A percentile compares a stretch with the other conserved stretches of the same genome.
These are phyloP conservation scores for Russula vinacea DNA, from an alignment of 768 basidiomycete genomes.

Conservation along the genomic window DNA sequence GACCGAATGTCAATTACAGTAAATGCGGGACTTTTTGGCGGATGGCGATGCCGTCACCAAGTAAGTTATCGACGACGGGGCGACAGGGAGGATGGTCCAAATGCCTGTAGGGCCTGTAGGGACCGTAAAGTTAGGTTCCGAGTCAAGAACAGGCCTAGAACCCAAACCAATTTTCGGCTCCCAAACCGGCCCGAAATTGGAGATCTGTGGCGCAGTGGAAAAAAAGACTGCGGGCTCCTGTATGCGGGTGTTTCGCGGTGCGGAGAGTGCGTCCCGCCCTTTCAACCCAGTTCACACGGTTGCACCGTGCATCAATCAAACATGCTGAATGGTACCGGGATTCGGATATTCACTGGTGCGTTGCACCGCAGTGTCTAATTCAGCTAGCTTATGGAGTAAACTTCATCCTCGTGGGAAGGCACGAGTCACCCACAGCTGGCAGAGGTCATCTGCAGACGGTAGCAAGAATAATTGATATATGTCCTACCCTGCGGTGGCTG, in stretches of 20 bases:
- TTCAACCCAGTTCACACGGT: slow-evolving; percentile 32
- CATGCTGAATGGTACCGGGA: slow-evolving; percentile 56
- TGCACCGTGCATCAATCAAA: slow-evolving; percentile 29
- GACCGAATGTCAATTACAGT: not conserved
- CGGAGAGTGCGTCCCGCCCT: not conserved
- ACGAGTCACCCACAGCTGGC: slow-evolving; percentile 96
- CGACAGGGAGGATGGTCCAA: too few relatives aligned
- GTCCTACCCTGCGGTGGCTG: not conserved
- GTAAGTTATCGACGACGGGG: not conserved
- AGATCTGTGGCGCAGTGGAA: slow-evolving; percentile 1
- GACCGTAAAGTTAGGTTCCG: too few relatives aligned
- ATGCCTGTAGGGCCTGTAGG: too few relatives aligned
- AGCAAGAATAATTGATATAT: slow-evolving; percentile 32
- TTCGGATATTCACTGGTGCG: slow-evolving; percentile 59
- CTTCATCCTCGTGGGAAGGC: slow-evolving; percentile 47
- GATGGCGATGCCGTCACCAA: not conserved
- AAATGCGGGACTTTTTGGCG: not conserved
- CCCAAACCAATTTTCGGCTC: not conserved
- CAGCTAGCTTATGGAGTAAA: not conserved
- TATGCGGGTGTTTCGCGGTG: not conserved
- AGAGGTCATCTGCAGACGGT: slow-evolving; percentile 91
- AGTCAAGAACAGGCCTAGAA: not conserved
- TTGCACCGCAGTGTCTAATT: slow-evolving; percentile 4
- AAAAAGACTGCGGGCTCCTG: not conserved
- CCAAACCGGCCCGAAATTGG: slow-evolving; percentile 18